These are phyloP conservation scores for Solanum gracilifrons DNA, from an alignment of 257 asterid species.

Conservation along the genomic window DNA sequence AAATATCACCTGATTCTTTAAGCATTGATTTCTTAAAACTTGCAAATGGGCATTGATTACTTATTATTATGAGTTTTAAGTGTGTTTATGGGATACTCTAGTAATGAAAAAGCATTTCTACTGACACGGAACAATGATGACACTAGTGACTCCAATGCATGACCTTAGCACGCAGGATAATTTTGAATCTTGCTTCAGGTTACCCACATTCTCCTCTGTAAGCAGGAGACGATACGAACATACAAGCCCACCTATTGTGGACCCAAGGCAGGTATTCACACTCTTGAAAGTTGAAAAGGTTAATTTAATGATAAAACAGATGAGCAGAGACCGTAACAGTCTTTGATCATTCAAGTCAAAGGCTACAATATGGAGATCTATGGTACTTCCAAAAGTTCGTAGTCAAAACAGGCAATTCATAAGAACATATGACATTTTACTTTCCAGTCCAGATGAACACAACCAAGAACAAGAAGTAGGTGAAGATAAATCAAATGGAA, in stretches of 20 bases:
- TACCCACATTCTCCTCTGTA: neutral
- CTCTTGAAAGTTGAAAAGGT: neutral
- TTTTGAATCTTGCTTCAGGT: neutral
- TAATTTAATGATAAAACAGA: neutral
- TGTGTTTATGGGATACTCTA: neutral
- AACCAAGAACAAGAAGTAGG: neutral
- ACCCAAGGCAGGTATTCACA: neutral
- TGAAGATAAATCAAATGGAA: neutral
- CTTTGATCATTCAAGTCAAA: neutral
- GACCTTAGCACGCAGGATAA: neutral
- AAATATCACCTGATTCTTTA: neutral
- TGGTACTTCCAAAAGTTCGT: neutral
- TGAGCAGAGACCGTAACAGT: neutral
- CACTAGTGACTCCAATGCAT: neutral
- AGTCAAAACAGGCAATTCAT: neutral
- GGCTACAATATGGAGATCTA: neutral
- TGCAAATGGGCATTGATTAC: neutral
- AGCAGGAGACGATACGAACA: neutral
- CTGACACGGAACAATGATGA: neutral
- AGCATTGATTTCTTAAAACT: neutral
- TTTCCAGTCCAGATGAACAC: neutral
- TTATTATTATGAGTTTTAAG: neutral
- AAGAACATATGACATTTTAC: neutral
- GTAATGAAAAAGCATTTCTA: neutral
- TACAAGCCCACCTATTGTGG: neutral